These are phyloP conservation scores for Jatropha multifida DNA, from an alignment of 441 rosid species.

Conservation along the genomic window DNA sequence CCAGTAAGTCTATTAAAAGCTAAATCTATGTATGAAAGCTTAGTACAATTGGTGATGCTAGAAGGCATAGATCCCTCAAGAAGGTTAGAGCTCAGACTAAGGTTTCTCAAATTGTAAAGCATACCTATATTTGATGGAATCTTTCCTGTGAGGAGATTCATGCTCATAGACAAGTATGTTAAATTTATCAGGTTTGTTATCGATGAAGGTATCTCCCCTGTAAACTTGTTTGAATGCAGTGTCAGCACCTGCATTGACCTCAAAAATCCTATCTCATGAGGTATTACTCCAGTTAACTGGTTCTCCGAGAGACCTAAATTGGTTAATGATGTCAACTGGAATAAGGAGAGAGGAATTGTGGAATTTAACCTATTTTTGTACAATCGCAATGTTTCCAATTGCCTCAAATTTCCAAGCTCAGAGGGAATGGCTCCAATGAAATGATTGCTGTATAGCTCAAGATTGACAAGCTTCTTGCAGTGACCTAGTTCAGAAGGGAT, in stretches of 20 bases:
- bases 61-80: conserved; percentile 77
- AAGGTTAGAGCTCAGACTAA: conserved; percentile 42
- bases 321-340: conserved; percentile 48
- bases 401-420: conserved; percentile 60
- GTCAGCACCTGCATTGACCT: conserved; percentile 57
- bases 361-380: conserved; percentile 53
- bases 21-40: conserved; percentile 39
- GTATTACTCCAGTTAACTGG: conserved; percentile 52
- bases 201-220: conserved; percentile 64
- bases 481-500: conserved; percentile 58
- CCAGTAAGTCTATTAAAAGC: conserved; percentile 46
- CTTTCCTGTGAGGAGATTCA: conserved; percentile 57
- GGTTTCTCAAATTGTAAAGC: conserved; percentile 63
- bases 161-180: conserved; percentile 57
- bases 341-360: conserved; percentile 61
- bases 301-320: conserved; percentile 63
- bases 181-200: conserved; percentile 59
- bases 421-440: conserved; percentile 64
- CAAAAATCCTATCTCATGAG: conserved; percentile 53
- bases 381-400: conserved; percentile 46
- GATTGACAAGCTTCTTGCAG: conserved; percentile 48
- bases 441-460: conserved; percentile 53
- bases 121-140: conserved; percentile 61
- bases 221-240: conserved; percentile 60
- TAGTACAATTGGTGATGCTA: conserved; percentile 69